These are phyloP conservation scores for Entomortierella beljakovae DNA, from an alignment of 192 early-diverging fungal species.

Conservation along the genomic window DNA sequence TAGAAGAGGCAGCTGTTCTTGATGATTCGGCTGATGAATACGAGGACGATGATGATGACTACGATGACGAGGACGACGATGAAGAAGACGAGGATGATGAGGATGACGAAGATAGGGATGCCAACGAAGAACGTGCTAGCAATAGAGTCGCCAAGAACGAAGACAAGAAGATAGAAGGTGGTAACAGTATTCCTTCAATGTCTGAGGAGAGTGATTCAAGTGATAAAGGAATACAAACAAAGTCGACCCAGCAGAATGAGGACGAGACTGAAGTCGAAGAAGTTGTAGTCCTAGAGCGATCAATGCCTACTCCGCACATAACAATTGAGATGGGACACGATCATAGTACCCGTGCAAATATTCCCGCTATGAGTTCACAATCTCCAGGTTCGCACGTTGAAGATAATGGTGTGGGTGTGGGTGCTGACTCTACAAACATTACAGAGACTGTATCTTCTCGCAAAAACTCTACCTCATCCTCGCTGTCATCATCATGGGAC, in stretches of 20 bases:
- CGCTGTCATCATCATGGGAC: slow-evolving; percentile 45
- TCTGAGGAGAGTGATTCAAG: not conserved
- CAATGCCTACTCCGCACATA: slow-evolving; percentile 5
- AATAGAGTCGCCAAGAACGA: not conserved
- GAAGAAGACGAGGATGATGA: slow-evolving; percentile 22
- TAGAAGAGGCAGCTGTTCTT: slow-evolving; percentile 20
- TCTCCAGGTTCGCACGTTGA: no score
- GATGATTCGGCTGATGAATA: slow-evolving; percentile 16
- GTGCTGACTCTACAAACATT: not conserved
- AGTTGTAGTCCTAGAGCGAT: slow-evolving; percentile 21
- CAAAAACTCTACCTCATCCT: slow-evolving; percentile 16
- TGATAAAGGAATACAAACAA: not conserved
- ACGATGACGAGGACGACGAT: slow-evolving; percentile 25
- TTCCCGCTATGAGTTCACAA: not conserved
- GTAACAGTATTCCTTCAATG: no score
- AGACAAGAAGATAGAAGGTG: not conserved
- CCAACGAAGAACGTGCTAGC: not conserved
- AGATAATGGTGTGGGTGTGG: not conserved
- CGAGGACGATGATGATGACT: slow-evolving; percentile 17
- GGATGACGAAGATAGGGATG: slow-evolving; percentile 7
- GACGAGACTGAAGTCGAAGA: not conserved
- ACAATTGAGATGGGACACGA: not conserved
- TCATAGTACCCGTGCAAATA: not conserved
- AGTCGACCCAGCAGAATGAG: no score
- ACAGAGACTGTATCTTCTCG: not conserved